Percentiles rank a stretch among this genome's conserved stretches.
phyloP scores from a whole-genome alignment of 83 land plant genomes.

The Diphasiastrum complanatum region DNA sequence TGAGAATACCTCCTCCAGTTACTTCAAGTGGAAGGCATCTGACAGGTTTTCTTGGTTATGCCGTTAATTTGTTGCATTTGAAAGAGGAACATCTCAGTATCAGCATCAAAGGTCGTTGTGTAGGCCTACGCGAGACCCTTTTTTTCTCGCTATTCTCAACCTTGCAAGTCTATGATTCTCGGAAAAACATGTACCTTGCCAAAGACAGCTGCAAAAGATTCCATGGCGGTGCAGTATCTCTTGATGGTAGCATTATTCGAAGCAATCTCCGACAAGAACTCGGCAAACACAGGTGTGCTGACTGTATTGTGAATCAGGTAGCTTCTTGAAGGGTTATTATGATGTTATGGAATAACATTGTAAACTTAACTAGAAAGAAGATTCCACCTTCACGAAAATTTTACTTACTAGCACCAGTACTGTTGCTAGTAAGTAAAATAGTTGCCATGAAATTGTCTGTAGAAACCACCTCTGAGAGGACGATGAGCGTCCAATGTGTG shows the following conservation, averaged over 20 bases:
- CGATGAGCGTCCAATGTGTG: too few relatives aligned
- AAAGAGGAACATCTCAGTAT: constrained; percentile 9
- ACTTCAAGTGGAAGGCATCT: background rate
- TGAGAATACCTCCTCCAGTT: background rate
- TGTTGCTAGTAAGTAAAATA: too few relatives aligned
- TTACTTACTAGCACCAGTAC: too few relatives aligned
- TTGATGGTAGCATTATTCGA: constrained; percentile 23
- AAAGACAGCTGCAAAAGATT: background rate
- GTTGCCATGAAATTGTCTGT: too few relatives aligned
- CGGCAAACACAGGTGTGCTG: background rate
- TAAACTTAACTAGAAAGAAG: too few relatives aligned
- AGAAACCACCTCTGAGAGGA: too few relatives aligned
- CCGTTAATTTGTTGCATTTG: constrained; percentile 16
- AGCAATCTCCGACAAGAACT: background rate
- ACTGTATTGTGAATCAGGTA: background rate
- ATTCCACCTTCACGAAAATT: too few relatives aligned
- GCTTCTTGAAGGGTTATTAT: too few relatives aligned
- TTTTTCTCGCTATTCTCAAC: constrained; percentile 16
- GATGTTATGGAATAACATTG: too few relatives aligned
- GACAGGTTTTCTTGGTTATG: constrained; percentile 21
- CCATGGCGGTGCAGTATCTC: constrained; percentile 21
- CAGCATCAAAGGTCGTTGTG: background rate
- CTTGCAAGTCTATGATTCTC: constrained; percentile 26
- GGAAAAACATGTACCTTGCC: constrained; percentile 12
- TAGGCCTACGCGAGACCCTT: constrained; percentile 20